Percentiles rank a stretch among this genome's conserved stretches.
Evolutionary conservation across 441 rosid genomes (phyloP).

Genomic region (Pelargonium australe): DNA sequence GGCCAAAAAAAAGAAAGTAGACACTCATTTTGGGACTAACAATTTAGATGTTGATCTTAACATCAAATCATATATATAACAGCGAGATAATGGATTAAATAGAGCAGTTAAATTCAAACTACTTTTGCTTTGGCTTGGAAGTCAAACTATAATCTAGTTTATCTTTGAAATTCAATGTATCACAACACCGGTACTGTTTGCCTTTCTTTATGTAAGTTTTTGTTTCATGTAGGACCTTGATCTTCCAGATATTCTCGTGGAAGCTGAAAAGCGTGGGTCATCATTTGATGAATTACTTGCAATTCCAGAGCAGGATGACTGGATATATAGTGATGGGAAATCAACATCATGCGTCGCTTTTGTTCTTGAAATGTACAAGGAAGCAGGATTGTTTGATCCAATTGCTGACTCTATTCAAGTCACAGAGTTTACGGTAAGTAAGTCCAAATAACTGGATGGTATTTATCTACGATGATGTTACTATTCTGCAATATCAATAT

Average conservation of each 20-base stretch:
- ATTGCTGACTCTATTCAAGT: constrained; percentile 69
- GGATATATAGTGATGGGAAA: constrained; percentile 92
- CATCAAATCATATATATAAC: too few species aligned
- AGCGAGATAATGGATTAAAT: too few species aligned
- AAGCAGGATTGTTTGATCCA: constrained; percentile 73
- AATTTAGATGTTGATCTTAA: too few species aligned
- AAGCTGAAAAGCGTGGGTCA: constrained; percentile 68
- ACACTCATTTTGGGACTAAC: not conserved
- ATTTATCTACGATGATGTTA: not conserved
- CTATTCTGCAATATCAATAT: too few species aligned
- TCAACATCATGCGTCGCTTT: constrained; percentile 90
- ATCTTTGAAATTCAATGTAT: too few species aligned
- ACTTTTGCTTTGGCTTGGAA: too few species aligned
- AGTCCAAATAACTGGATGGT: not conserved
- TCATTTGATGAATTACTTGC: constrained; percentile 76
- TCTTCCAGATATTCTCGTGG: constrained; percentile 60
- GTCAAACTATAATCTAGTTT: too few species aligned
- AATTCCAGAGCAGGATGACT: constrained; percentile 84
- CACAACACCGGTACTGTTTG: too few species aligned
- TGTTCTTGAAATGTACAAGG: constrained; percentile 87
- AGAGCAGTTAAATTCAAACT: too few species aligned
- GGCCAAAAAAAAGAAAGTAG: not conserved
- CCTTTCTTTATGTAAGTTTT: not conserved
- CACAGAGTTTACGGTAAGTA: constrained; percentile 72
- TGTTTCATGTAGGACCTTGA: constrained; percentile 49